Evolutionary conservation across 179 eudicot genomes (phyloP).

Genomic region (Silene coronaria): DNA sequence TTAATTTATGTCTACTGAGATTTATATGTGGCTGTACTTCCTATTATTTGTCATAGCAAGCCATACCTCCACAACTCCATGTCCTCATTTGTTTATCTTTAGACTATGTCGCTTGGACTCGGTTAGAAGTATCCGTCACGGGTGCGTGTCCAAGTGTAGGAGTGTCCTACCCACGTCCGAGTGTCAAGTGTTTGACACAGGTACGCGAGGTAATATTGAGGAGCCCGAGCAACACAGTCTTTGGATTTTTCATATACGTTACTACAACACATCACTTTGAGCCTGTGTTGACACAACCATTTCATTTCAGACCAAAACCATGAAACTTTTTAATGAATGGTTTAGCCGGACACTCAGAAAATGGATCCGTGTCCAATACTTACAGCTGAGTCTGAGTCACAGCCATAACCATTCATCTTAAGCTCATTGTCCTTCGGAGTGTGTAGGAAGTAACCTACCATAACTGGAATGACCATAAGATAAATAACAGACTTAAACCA

Average conservation of each 20-base stretch:
- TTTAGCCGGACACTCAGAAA: not conserved
- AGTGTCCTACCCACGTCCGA: no score
- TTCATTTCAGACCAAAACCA: no score
- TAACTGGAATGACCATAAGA: slow-evolving; percentile 18
- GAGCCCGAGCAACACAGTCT: no score
- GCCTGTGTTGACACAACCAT: not conserved
- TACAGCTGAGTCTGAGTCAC: not conserved
- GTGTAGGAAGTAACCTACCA: slow-evolving; percentile 11
- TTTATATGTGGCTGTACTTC: slow-evolving; percentile 19
- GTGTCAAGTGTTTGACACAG: no score
- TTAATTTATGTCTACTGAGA: slow-evolving; percentile 20
- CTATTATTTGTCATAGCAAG: not conserved
- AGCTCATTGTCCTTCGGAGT: slow-evolving; percentile 7
- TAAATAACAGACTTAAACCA: slow-evolving; percentile 7
- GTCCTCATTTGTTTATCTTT: slow-evolving; percentile 16
- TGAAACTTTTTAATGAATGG: no score
- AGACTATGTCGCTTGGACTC: no score
- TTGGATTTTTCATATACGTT: not conserved
- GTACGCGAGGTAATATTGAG: no score
- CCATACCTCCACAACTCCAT: slow-evolving; percentile 8
- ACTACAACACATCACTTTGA: not conserved
- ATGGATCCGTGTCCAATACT: not conserved
- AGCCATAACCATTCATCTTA: not conserved
- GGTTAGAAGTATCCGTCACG: no score
- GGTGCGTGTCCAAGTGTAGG: no score